Evolutionary conservation across 129 eudicot species (phyloP).

Genomic region (Ambrosia artemisiifolia): DNA sequence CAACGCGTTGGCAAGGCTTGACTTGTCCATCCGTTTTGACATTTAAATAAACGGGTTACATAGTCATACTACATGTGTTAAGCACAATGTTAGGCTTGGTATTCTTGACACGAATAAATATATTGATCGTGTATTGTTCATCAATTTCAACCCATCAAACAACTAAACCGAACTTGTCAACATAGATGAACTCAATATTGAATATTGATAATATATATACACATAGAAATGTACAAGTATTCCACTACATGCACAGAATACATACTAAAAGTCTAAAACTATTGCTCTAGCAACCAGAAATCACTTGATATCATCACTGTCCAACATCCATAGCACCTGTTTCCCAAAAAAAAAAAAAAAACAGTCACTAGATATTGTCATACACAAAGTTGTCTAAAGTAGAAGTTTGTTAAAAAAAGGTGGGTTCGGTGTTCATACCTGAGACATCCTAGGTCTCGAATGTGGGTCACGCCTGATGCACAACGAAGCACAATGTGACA

Average conservation of each 20-base stretch:
- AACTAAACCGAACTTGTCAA: too few species aligned
- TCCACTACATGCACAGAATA: neutral
- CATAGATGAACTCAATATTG: too few species aligned
- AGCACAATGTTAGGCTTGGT: too few species aligned
- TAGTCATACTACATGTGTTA: too few species aligned
- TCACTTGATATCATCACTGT: slow-evolving; percentile 38
- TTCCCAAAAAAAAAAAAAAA: neutral
- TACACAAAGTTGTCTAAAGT: neutral
- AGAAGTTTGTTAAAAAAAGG: too few species aligned
- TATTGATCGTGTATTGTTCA: too few species aligned
- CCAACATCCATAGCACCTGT: slow-evolving; percentile 79
- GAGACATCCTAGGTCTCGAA: slow-evolving; percentile 89
- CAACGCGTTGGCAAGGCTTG: neutral
- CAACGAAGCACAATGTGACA: slow-evolving; percentile 71
- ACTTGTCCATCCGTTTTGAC: too few species aligned
- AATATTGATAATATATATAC: neutral
- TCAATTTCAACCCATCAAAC: too few species aligned
- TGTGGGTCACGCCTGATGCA: slow-evolving; percentile 73
- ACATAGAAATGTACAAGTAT: slow-evolving; percentile 23
- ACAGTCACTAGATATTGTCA: neutral
- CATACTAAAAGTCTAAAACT: too few species aligned
- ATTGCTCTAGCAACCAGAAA: too few species aligned
- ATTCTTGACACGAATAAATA: too few species aligned
- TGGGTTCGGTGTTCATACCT: slow-evolving; percentile 35
- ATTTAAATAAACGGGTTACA: too few species aligned